Percentiles rank a stretch among this genome's conserved stretches.
Evolutionary conservation across 2,329 filamentous ascomycete species (phyloP).

Genomic region (Sporothrix inflata): DNA sequence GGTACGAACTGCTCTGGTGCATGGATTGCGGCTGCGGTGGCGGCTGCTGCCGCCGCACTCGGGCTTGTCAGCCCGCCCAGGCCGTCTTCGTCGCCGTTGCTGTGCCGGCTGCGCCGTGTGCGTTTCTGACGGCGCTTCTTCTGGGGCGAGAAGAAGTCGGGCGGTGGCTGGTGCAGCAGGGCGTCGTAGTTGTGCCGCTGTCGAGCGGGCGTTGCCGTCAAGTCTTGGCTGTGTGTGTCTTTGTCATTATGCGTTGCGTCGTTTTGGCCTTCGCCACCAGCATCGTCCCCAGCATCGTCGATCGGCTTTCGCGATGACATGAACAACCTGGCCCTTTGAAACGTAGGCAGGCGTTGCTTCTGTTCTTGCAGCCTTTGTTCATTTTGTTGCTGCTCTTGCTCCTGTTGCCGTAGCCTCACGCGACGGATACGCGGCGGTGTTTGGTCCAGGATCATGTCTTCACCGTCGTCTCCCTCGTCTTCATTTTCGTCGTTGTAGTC

Average conservation of each 20-base stretch:
- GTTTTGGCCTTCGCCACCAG: not conserved
- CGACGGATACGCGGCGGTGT: slow-evolving; percentile 21
- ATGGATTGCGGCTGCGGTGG: not conserved
- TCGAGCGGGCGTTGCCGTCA: slow-evolving; percentile 11
- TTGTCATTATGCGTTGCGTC: not conserved
- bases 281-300: not conserved
- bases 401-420: not conserved
- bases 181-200: not conserved
- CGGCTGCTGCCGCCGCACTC: not conserved
- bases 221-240: not conserved
- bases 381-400: slow-evolving; percentile 8
- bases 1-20: slow-evolving; percentile 39
- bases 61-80: not conserved
- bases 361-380: not conserved
- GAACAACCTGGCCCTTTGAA: slow-evolving; percentile 26
- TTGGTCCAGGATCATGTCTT: slow-evolving; percentile 17
- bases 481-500: not conserved
- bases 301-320: not conserved
- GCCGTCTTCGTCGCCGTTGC: not conserved
- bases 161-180: slow-evolving; percentile 17
- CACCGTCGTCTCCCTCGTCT: not conserved
- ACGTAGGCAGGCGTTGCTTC: not conserved
- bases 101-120: not conserved
- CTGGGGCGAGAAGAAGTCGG: slow-evolving; percentile 35
- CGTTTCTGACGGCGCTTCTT: slow-evolving; percentile 29